Conservation (phyloP, 208 protist species). For the Leishmania mexicana region DNA sequence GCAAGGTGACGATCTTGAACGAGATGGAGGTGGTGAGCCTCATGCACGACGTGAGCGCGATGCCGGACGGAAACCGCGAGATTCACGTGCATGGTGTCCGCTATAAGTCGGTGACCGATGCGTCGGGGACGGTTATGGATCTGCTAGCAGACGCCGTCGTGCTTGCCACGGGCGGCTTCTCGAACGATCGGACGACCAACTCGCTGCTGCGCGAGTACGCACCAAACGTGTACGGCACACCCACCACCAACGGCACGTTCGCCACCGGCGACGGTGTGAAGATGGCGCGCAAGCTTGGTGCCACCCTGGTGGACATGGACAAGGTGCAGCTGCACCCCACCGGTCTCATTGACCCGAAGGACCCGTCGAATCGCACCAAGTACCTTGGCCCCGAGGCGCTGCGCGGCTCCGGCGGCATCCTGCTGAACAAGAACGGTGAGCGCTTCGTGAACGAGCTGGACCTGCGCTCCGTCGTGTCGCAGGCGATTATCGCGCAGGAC, state of each 20-base stretch:
- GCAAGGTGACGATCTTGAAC: conserved; percentile 53
- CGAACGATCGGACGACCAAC: conserved; percentile 46
- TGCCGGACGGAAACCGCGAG: conserved; percentile 46
- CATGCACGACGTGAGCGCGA: conserved; percentile 30
- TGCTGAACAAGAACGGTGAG: conserved; percentile 91
- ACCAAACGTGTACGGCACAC: conserved; percentile 66
- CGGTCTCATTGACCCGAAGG: conserved; percentile 92
- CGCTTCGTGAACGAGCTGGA: conserved; percentile 96
- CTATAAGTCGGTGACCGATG: conserved; percentile 37
- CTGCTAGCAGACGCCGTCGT: conserved; percentile 75
- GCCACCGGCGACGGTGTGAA: conserved; percentile 88
- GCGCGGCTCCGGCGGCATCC: conserved; percentile 93
- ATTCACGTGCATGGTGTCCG: conserved; percentile 57
- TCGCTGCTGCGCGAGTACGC: conserved; percentile 86
- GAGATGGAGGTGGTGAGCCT: conserved; percentile 45
- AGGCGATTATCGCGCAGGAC: conserved; percentile 81
- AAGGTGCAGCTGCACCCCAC: conserved; percentile 97
- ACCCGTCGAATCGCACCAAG: conserved; percentile 88
- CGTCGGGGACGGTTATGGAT: conserved; percentile 28
- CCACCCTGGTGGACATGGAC: conserved; percentile 92
- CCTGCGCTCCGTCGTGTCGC: conserved; percentile 93
- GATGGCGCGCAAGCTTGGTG: conserved; percentile 71
- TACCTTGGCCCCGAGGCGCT: conserved; percentile 96
- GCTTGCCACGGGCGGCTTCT: conserved; percentile 91
- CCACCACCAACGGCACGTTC: conserved; percentile 92